Evolutionary conservation across 352 stramenopile genomes (phyloP), one percentile per base, ranked within the genome.

Genomic region (Pythium brachiatum): DNA sequence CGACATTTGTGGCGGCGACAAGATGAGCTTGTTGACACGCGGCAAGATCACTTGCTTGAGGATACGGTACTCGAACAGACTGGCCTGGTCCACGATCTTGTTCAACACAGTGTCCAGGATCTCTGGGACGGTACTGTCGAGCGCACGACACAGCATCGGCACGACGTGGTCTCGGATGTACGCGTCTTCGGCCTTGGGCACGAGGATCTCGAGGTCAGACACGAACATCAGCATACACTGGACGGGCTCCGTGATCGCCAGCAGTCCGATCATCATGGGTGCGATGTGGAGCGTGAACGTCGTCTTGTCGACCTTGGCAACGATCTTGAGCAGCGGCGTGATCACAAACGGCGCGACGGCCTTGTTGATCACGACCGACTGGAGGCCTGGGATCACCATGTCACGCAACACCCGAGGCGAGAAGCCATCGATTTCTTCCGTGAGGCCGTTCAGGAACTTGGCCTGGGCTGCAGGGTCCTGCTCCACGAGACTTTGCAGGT

Each of bases 181-280:
- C n/a, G 69, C 81, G 25, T 95, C 84, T 31, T 95, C 86, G 1
- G 86, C 86, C 56, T 95, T 95, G 1, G 84, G 84, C 21, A 95
- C 79, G 23, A 95, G 64, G 26, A 81, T 76, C 57, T 95, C 84
- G 13, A 95, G 66, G 52, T 93, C 85, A 29, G 83, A 92, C 12
- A 95, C 86, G 46, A 95, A 95, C 84, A 94, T 95, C 39, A 95
- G 83, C 86, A 95, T 95, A 58, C 84, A 94, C 66, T 95, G 86
- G 31, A 94, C 84, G 1, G 86, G 86, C 65, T 95, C 86, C n/a
- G 81, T 80, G 58, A 95, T 95, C 4, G 75, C 75, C 27, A 95
- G 68, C 20, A 95, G 70, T 15, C 81, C 72, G 38, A 93, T 76
- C 78, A 95, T 86, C 84, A 95, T 92, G 1, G 76, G 81, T 13